These are phyloP conservation scores for Bauhinia variegata DNA, from an alignment of 306 rosid genomes.

Conservation along the genomic window DNA sequence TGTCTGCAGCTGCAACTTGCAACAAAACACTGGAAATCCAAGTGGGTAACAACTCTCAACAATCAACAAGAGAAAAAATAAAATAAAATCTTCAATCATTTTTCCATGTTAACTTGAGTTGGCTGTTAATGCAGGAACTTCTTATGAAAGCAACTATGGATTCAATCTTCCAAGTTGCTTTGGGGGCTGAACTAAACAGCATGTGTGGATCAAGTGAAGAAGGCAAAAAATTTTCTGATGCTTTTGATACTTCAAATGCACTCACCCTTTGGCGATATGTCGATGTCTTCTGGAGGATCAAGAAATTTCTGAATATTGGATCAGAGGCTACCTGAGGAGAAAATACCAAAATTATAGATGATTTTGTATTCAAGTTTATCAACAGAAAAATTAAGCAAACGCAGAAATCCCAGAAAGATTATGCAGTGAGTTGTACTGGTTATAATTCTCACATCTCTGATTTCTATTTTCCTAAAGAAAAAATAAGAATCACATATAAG, in stretches of 20 bases:
- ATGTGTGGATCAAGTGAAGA: constrained; percentile 83
- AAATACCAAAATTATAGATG: constrained; percentile 46
- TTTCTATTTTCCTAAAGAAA: background rate
- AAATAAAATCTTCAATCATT: constrained; percentile 15
- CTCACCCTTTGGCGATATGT: constrained; percentile 62
- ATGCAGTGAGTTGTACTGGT: constrained; percentile 49
- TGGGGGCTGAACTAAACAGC: constrained; percentile 73
- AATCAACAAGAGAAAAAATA: too few relatives aligned
- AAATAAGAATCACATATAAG: background rate
- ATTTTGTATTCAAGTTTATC: constrained; percentile 61
- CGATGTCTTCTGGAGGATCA: constrained; percentile 72
- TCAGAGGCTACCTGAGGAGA: constrained; percentile 59
- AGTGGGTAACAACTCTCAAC: constrained; percentile 43
- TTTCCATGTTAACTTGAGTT: constrained; percentile 2
- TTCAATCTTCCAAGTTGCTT: constrained; percentile 79
- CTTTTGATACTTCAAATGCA: constrained; percentile 70
- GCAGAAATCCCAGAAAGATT: constrained; percentile 42
- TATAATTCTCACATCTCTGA: constrained; percentile 20
- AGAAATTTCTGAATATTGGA: constrained; percentile 70
- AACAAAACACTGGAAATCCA: constrained; percentile 59
- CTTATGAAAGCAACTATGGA: constrained; percentile 66
- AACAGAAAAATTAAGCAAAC: constrained; percentile 50
- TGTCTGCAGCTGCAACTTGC: constrained; percentile 58
- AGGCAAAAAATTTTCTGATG: constrained; percentile 58
- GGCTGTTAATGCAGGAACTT: constrained; percentile 48